Evolutionary conservation across 2,329 filamentous ascomycete species (phyloP), one percentile per base, ranked within the genome.

Genomic region (Camillea tinctor): DNA sequence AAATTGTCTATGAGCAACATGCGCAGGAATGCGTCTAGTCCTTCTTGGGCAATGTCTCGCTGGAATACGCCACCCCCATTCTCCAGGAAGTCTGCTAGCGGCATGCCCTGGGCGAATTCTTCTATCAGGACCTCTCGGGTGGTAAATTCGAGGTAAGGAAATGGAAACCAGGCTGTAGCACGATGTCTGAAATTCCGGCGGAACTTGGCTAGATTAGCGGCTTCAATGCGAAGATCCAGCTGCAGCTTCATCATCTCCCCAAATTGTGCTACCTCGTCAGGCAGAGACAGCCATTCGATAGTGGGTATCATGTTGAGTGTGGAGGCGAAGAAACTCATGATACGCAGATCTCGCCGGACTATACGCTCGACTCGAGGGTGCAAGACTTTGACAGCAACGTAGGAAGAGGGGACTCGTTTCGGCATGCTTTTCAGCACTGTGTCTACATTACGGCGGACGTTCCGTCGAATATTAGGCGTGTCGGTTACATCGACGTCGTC

Each of bases 231-330:
- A 40, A 99, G 82, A 75, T 99, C 95, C 2, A 99, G 82, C 73
- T 99, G 95, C n/a, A 98, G 80, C 69, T 89, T 89, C 95, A 99
- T 99, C 95, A 99, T 99, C 72, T 96, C 91, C 22, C 93, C 94
- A 71, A 99, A 99, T 71, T 98, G 93, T 15, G 83, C 78, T 2
- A 98, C 95, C 74, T 99, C 95, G 67, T 97, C 94, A 0, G 95
- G 95, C 8, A 99, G 86, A 0, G 94, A 97, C 5, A 99, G 82
- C 95, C 95, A 99, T 75, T 98, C 92, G 72, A 99, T 95, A 0
- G 93, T 97, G 0, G 95, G 95, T 30, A 99, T 89, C 1, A 84
- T 79, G 75, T 98, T 96, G 67, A 99, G 88, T 5, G 90, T 71
- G 0, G 86, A 83, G 17, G 95, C 95, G 71, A 99, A 97, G 77